Percentiles rank a stretch among this genome's conserved stretches.
Conservation (phyloP, 805 yeast species). For the Yarrowia sp. region DNA sequence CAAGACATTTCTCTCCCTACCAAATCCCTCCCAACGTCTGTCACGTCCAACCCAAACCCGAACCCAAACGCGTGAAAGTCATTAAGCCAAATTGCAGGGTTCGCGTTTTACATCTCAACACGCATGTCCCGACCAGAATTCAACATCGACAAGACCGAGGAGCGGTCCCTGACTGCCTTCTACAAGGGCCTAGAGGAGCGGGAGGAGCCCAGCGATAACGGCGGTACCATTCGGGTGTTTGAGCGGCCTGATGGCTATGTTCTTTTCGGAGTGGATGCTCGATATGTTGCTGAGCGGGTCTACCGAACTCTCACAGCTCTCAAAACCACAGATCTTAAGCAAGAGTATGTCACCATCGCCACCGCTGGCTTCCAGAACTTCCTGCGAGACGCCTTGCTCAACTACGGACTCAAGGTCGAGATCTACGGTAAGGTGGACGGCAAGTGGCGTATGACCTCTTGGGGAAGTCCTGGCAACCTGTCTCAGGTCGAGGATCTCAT, state of each 20-base stretch:
- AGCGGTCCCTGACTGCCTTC: slow-evolving; percentile 38
- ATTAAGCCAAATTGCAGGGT: background rate
- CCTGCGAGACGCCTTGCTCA: slow-evolving; percentile 63
- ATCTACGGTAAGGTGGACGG: slow-evolving; percentile 56
- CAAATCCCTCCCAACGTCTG: background rate
- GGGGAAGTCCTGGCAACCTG: slow-evolving; percentile 88
- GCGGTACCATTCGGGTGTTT: slow-evolving; percentile 54
- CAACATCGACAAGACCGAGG: slow-evolving; percentile 46
- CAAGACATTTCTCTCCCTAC: no score
- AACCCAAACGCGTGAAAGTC: slow-evolving; percentile 15
- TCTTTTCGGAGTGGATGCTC: slow-evolving; percentile 72
- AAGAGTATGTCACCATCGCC: slow-evolving; percentile 60
- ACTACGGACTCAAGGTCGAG: slow-evolving; percentile 72
- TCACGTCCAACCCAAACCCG: slow-evolving; percentile 1
- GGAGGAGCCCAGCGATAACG: slow-evolving; percentile 15
- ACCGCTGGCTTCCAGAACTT: slow-evolving; percentile 66
- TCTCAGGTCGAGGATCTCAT: slow-evolving; percentile 72
- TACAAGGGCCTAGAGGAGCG: slow-evolving; percentile 28
- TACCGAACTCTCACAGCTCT: slow-evolving; percentile 81
- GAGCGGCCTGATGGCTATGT: slow-evolving; percentile 82
- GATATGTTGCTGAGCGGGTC: slow-evolving; percentile 73
- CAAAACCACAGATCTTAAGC: slow-evolving; percentile 40
- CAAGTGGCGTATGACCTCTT: slow-evolving; percentile 50
- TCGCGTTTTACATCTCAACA: background rate
- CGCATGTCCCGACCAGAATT: slow-evolving; percentile 21